These are phyloP conservation scores for Microthlaspi erraticum DNA, from an alignment of 345 rosid species.

Conservation along the genomic window DNA sequence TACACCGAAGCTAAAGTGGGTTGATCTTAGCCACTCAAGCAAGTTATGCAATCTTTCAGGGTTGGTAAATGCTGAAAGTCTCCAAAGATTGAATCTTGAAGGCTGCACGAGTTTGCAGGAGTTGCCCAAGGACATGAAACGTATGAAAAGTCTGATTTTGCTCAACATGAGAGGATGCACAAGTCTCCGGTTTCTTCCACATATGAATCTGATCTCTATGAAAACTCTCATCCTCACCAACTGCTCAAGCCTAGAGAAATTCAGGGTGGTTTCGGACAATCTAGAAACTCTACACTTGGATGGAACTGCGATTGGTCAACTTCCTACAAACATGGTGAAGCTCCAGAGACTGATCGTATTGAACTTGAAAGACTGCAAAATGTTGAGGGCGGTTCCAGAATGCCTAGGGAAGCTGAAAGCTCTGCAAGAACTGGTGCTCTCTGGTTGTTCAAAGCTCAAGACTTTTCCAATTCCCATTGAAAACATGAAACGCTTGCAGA, in stretches of 20 bases:
- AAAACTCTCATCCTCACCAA: conserved; percentile 33
- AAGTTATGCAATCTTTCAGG: conserved; percentile 35
- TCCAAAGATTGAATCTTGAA: conserved; percentile 39
- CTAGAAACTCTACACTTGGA: conserved; percentile 22
- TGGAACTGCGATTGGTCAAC: conserved; percentile 26
- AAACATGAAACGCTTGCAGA: conserved; percentile 31
- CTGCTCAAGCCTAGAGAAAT: conserved; percentile 31
- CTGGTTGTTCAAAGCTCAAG: conserved; percentile 29
- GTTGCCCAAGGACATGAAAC: not conserved
- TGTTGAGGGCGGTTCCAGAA: conserved; percentile 12
- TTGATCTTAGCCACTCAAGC: conserved; percentile 34
- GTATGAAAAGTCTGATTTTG: conserved; percentile 20
- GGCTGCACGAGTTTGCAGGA: conserved; percentile 38
- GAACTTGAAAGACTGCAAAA: conserved; percentile 32
- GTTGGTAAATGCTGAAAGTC: conserved; percentile 31
- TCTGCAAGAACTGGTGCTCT: conserved; percentile 35
- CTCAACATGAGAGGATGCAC: conserved; percentile 41
- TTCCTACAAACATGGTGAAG: conserved; percentile 27
- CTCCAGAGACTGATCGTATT: conserved; percentile 29
- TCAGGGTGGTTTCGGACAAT: conserved; percentile 18
- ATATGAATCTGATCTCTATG: conserved; percentile 6
- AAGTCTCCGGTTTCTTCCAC: conserved; percentile 13
- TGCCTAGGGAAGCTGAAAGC: conserved; percentile 25
- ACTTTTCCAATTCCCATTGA: conserved; percentile 19
- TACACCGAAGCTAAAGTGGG: conserved; percentile 38